These are phyloP conservation scores for Silene conica DNA, from an alignment of 148 eudicot genomes.

Conservation along the genomic window DNA sequence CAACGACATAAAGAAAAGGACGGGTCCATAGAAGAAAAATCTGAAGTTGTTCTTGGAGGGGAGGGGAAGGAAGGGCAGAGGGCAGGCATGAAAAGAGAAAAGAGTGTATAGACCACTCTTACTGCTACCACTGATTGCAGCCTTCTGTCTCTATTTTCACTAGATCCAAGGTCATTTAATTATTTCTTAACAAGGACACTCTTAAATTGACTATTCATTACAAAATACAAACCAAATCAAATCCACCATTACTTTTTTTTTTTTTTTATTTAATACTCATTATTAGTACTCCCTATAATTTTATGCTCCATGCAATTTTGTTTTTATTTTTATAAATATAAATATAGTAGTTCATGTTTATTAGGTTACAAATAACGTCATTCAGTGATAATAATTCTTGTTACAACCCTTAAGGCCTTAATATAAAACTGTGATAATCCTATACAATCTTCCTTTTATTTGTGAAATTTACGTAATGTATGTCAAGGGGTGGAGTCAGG, in stretches of 20 bases:
- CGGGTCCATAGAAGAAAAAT: constrained; percentile 1
- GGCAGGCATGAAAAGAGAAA: constrained; percentile 15
- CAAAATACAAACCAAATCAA: not conserved
- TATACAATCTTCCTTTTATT: too few species aligned
- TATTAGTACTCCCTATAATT: too few species aligned
- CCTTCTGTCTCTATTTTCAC: constrained; percentile 15
- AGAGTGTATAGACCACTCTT: not conserved
- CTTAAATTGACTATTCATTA: constrained; percentile 21
- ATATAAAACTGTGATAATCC: too few species aligned
- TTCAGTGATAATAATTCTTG: too few species aligned
- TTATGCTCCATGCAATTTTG: not conserved
- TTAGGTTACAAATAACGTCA: too few species aligned
- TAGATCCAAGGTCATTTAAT: constrained; percentile 20
- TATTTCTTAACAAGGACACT: constrained; percentile 14
- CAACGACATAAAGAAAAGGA: not conserved
- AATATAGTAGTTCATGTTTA: too few species aligned
- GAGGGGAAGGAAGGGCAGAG: too few species aligned
- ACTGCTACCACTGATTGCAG: constrained; percentile 6
- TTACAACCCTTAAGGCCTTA: too few species aligned
- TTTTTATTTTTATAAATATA: too few species aligned
- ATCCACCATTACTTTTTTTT: not conserved
- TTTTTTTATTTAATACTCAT: not conserved
- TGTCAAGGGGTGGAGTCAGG: too few species aligned
- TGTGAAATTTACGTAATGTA: too few species aligned
- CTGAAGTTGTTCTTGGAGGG: not conserved